Evolutionary conservation across 768 basidiomycete species (phyloP).

Genomic region (Russula compacta): DNA sequence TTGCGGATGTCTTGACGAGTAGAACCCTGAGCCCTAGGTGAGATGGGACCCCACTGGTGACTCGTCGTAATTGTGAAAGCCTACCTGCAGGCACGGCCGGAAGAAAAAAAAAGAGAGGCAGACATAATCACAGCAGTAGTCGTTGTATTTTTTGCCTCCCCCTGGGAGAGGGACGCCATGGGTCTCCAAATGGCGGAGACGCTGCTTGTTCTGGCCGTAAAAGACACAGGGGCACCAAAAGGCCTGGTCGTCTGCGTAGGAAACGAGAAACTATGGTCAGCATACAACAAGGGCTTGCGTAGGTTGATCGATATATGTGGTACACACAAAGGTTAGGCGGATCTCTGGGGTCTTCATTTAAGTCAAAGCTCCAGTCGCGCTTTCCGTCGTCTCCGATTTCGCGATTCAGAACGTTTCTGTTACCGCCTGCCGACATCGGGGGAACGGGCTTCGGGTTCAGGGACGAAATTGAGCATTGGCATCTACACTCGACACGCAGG

Average conservation of each 20-base stretch:
- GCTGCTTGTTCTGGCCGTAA: conserved; percentile 34
- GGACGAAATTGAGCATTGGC: too few relatives aligned
- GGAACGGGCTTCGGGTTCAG: too few relatives aligned
- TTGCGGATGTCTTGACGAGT: neutral
- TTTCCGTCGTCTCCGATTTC: conserved; percentile 24
- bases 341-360: conserved; percentile 20
- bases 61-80: neutral
- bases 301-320: neutral
- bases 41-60: too few relatives aligned
- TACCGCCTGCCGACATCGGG: conserved; percentile 6
- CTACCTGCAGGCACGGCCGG: neutral
- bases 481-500: too few relatives aligned
- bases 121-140: neutral
- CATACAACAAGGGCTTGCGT: neutral
- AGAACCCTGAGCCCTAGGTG: neutral
- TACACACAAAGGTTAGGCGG: conserved; percentile 23
- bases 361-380: conserved; percentile 29
- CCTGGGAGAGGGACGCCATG: conserved; percentile 29
- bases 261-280: neutral
- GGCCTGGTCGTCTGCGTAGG: conserved; percentile 27
- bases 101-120: neutral
- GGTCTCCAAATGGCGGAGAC: conserved; percentile 30
- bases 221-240: conserved; percentile 36
- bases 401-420: conserved; percentile 22
- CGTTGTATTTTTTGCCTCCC: neutral